Evolutionary conservation across 1,284 basidiomycete genomes (phyloP).

Genomic region (Hypsizygus ulmarius): DNA sequence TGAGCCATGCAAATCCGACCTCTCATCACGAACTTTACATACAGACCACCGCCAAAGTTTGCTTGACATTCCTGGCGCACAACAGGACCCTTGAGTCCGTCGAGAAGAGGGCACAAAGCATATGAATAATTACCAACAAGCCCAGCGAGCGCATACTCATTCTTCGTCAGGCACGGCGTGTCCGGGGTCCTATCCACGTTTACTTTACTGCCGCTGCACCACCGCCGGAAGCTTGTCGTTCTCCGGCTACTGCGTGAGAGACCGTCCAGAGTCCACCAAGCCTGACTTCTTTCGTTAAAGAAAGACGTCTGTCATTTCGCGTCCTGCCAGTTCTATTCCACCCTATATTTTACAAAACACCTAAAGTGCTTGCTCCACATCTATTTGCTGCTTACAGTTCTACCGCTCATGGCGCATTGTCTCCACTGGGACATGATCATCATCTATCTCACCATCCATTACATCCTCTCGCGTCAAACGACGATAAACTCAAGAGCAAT

Average conservation of each 20-base stretch:
- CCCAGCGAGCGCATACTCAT: neutral
- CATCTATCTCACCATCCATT: too few species aligned
- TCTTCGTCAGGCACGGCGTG: conserved; percentile 13
- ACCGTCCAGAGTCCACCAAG: conserved; percentile 4
- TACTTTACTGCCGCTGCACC: conserved; percentile 16
- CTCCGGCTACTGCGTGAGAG: conserved; percentile 19
- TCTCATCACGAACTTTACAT: conserved; percentile 7
- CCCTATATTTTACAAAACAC: too few species aligned
- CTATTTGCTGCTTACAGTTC: too few species aligned
- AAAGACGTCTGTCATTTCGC: neutral
- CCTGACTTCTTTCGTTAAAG: conserved; percentile 8
- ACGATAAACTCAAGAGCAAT: too few species aligned
- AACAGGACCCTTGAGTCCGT: conserved; percentile 3
- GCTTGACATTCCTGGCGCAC: conserved; percentile 9
- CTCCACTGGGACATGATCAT: too few species aligned
- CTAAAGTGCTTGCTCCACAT: too few species aligned
- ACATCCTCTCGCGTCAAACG: too few species aligned
- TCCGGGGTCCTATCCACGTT: conserved; percentile 15
- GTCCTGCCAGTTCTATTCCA: too few species aligned
- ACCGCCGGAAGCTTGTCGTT: conserved; percentile 17
- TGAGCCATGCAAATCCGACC: conserved; percentile 15
- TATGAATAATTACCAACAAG: conserved; percentile 11
- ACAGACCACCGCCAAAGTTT: conserved; percentile 10
- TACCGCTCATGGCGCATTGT: too few species aligned
- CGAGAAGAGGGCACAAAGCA: conserved; percentile 16